Conservation (phyloP, 176 grass and related monocot genomes). For the Rhynchospora pubera region DNA sequence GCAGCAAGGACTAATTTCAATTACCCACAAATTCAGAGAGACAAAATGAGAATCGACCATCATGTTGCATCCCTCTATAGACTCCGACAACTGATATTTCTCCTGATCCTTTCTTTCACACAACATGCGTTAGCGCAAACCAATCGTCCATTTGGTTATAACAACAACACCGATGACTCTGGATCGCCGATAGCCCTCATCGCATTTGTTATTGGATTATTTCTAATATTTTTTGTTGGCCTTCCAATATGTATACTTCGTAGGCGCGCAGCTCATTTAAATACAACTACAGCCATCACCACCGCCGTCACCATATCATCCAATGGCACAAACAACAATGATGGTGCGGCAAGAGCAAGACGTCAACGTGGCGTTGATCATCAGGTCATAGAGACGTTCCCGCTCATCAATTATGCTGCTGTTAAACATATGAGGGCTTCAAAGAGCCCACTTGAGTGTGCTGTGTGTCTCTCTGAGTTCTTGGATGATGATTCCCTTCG, state of each 20-base stretch:
- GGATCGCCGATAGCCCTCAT: not conserved
- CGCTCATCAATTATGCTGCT: slow-evolving; percentile 48
- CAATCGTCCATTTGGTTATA: not conserved
- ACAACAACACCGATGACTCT: not conserved
- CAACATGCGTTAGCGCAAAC: not conserved
- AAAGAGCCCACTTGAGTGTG: slow-evolving; percentile 52
- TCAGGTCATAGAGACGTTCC: slow-evolving; percentile 44
- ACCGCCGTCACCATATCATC: not conserved
- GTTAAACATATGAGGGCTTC: slow-evolving; percentile 42
- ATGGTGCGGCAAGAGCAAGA: not conserved
- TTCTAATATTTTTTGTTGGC: not conserved
- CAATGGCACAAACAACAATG: not conserved
- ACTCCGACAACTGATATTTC: not conserved
- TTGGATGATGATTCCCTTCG: slow-evolving; percentile 51
- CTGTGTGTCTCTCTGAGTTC: slow-evolving; percentile 68
- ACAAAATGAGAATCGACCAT: not conserved
- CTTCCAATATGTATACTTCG: not conserved
- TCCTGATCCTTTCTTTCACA: slow-evolving; percentile 1
- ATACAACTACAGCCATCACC: not conserved
- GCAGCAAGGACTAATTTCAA: not conserved
- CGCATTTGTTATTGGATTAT: not conserved
- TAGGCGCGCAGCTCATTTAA: no score
- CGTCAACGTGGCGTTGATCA: slow-evolving; percentile 32
- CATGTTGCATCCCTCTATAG: not conserved
- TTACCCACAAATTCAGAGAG: not conserved